phyloP scores from a whole-genome alignment of 306 rosid species.

The Cucurbita pepo region DNA sequence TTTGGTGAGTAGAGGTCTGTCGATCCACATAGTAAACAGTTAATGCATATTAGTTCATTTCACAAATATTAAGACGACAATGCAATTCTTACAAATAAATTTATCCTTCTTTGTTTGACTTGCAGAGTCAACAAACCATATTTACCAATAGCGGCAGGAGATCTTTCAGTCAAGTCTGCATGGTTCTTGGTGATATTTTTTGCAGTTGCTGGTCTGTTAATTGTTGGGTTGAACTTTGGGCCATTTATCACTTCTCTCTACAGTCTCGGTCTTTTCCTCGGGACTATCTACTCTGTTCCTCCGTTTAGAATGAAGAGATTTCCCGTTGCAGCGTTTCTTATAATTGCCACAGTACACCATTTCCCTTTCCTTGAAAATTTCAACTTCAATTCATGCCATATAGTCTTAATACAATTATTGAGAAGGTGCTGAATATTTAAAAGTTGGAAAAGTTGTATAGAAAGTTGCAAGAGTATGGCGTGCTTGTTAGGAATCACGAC shows the following conservation, averaged over 20 bases:
- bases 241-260: slow-evolving; percentile 77
- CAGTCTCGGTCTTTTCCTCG: slow-evolving; percentile 73
- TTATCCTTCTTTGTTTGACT: slow-evolving; percentile 10
- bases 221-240: slow-evolving; percentile 73
- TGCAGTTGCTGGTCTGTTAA: slow-evolving; percentile 59
- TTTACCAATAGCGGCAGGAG: slow-evolving; percentile 96
- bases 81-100: neutral
- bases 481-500: no score
- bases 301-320: slow-evolving; percentile 88
- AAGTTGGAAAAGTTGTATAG: neutral
- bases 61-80: neutral
- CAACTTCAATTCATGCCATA: neutral
- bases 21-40: neutral
- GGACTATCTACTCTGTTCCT: slow-evolving; percentile 91
- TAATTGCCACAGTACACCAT: slow-evolving; percentile 67
- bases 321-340: slow-evolving; percentile 93
- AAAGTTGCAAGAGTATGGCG: neutral
- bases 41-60: neutral
- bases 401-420: neutral
- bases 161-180: slow-evolving; percentile 88
- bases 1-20: neutral
- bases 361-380: slow-evolving; percentile 4
- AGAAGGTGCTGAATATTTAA: neutral
- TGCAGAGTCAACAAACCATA: slow-evolving; percentile 97
- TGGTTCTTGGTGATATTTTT: slow-evolving; percentile 82